These are phyloP conservation scores for Typha latifolia DNA, from an alignment of 176 grass and related monocot genomes.

Conservation along the genomic window DNA sequence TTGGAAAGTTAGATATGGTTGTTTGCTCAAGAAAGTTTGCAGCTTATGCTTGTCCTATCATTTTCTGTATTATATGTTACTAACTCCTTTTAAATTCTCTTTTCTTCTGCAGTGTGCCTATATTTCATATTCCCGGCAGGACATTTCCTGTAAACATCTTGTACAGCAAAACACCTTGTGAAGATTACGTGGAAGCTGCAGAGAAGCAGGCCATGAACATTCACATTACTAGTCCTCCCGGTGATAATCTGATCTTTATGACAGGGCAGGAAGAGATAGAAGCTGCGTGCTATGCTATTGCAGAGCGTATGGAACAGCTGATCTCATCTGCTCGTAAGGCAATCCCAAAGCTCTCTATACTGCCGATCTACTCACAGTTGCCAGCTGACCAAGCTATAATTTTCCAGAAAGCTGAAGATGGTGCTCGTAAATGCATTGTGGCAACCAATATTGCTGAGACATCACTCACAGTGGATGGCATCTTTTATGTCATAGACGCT, in stretches of 20 bases:
- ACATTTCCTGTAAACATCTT: constrained; percentile 87
- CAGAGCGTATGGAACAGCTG: constrained; percentile 26
- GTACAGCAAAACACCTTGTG: constrained; percentile 95
- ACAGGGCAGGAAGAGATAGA: constrained; percentile 98
- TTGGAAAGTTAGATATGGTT: constrained; percentile 56
- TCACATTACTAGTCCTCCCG: constrained; percentile 77
- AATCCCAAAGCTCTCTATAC: constrained; percentile 41
- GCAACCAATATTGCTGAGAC: constrained; percentile 79
- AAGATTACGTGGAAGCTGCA: constrained; percentile 96
- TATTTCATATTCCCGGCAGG: constrained; percentile 85
- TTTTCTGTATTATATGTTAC: not conserved
- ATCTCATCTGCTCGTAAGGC: constrained; percentile 35
- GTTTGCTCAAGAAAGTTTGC: constrained; percentile 14
- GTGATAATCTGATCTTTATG: constrained; percentile 94
- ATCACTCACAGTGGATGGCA: constrained; percentile 66
- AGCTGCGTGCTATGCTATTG: constrained; percentile 37
- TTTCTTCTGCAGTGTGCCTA: constrained; percentile 47
- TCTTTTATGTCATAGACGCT: constrained; percentile 52
- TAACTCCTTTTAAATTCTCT: constrained; percentile 2
- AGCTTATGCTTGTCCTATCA: not conserved
- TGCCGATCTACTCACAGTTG: constrained; percentile 84
- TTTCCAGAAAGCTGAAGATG: constrained; percentile 37
- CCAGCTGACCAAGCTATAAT: constrained; percentile 45
- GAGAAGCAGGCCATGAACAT: constrained; percentile 95
- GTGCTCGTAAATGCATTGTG: constrained; percentile 42